A percentile compares a stretch with the other conserved stretches of the same genome.
Conservation (phyloP, 208 protist species). For the Leishmania lainsoni region DNA sequence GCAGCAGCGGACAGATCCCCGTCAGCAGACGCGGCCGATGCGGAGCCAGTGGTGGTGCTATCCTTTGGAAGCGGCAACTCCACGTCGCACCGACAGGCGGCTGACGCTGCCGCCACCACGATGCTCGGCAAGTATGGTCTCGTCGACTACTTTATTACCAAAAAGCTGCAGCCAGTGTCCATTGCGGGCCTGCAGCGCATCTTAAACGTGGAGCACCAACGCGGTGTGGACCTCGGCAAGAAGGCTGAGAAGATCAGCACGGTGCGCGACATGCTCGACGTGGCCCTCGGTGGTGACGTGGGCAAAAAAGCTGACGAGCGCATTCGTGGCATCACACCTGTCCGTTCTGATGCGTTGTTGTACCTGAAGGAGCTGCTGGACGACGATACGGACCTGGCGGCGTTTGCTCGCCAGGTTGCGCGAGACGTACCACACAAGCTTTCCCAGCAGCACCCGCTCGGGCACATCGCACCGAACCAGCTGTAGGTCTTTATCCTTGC, state of each 20-base stretch:
- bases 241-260: slow-evolving; percentile 75
- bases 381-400: slow-evolving; percentile 82
- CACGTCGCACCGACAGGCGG: background rate
- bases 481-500: slow-evolving; percentile 30
- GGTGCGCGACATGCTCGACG: slow-evolving; percentile 83
- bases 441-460: slow-evolving; percentile 65
- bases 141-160: slow-evolving; percentile 81
- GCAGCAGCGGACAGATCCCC: background rate
- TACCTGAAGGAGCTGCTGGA: slow-evolving; percentile 89
- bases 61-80: background rate
- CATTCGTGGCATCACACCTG: slow-evolving; percentile 72
- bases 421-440: slow-evolving; percentile 68
- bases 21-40: slow-evolving; percentile 1
- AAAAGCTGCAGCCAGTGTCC: slow-evolving; percentile 81
- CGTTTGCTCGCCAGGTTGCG: slow-evolving; percentile 66
- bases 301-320: slow-evolving; percentile 70
- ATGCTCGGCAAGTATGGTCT: slow-evolving; percentile 87
- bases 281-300: slow-evolving; percentile 80
- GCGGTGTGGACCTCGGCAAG: slow-evolving; percentile 86
- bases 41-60: background rate
- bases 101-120: slow-evolving; percentile 22
- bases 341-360: slow-evolving; percentile 59
- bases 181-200: slow-evolving; percentile 84
- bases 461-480: slow-evolving; percentile 61
- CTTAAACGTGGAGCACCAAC: slow-evolving; percentile 76